Evolutionary conservation across 371 early-diverging fungal genomes (phyloP), one percentile per base, ranked within the genome.

Genomic region (Umbelopsis sp.): DNA sequence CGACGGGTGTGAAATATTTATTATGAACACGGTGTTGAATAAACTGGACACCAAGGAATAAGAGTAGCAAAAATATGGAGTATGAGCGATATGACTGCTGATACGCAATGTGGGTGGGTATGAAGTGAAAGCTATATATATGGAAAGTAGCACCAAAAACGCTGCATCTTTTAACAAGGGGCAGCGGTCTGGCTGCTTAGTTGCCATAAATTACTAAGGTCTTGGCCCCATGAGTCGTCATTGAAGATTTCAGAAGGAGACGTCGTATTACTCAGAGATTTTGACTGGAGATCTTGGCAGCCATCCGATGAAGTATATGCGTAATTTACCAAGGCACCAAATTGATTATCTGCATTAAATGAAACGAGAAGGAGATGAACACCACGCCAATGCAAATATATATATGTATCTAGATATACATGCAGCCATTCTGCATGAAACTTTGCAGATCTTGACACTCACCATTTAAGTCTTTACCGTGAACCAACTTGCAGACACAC

Each of bases 251-350:
- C 57, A 10, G 57, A 57, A 16, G 57, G 57, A 12, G 29, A 12
- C 12, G 18, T 12, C 4, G 29, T 16, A 7, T 12, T 25, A 35
- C 32, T 18, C 14, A 57, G 2, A 6, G 57, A 57, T 35, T 57
- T 29, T 3, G 35, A 35, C n/a, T 57, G 29, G 57, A 57, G 18
- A 5, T 35, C 29, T 12, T 57, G 18, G 16, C 57, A 57, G 12
- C 41, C 41, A 7, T 18, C 35, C n/a, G 57, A 10, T 14, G 22
- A 1, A 29, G 57, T 35, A 12, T 35, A 57, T 29, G 35, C 35
- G 29, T 57, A 65, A n/a, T 65, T 50, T 11, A 65, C 48, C 25
- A 65, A 38, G 14, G 65, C 65, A 37, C 65, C 65, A 25, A 20
- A 65, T 46, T 65, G 65, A 48, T 65, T 65, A 25, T 65, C 65